Base-by-base conservation (phyloP, 306 rosid species). In the Phaseolus lunatus region DNA sequence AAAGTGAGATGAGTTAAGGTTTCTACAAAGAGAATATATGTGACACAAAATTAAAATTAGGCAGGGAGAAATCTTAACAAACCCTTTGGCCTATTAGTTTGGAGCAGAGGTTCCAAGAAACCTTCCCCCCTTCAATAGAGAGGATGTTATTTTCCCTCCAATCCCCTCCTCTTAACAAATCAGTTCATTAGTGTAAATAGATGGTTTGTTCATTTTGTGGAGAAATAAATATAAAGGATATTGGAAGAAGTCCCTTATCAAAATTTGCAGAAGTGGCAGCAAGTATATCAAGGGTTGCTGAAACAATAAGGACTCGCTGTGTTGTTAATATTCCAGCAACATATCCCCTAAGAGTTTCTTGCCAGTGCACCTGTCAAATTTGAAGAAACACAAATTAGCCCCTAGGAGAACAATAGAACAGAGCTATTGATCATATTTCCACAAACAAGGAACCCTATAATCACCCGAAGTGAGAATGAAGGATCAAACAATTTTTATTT, bases 311-410 rank as follows among this genome's bases (percentile, higher is more conserved):
- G 80, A 92, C 97, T 80, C 96, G 89, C 1, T 85, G 85, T 5
- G 97, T 89, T 19, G 98, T 94, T 85, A 92, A 68, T 83, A 94
- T 68, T 82, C 98, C 98, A 0, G 94, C 98, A 70, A 94, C 98
- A 77, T 84, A 77, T 24, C 98, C 98, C 86, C 94, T 82, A 48
- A 87, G 92, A 75, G 97, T 92, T 81, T 94, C 97, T 88, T 94
- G 98, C 98, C 98, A 94, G 75, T 94, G 92, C 84, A 94, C 97
- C 98, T 94, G 89, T 73, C 82, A 78, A 67, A 69, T 44, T 83
- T 67, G 49, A 39, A 81, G 63, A 31, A 76, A 45, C 7, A 50
- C 20, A 29, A 15, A 16, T 44, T 67, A 80, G 43, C 35, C 56
- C 72, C 41, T 29, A 67, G 71, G 37, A 85, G 71, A 56, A 37